phyloP scores from a whole-genome alignment of 495 filamentous ascomycete species.

The Trichoderma gamsii region DNA sequence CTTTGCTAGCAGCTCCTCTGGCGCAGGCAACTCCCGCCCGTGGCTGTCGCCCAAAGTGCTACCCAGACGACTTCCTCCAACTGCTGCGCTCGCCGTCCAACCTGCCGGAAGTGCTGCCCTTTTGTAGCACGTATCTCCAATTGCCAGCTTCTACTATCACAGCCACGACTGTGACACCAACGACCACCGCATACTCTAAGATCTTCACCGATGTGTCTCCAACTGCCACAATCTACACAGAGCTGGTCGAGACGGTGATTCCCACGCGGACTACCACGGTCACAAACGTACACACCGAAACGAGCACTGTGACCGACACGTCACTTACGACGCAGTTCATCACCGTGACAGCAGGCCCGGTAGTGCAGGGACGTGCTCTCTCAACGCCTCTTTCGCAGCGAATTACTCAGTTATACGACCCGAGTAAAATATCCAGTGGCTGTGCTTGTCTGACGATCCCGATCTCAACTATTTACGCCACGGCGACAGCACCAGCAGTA shows the following conservation, averaged over 20 bases:
- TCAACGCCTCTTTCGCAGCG: constrained; percentile 1
- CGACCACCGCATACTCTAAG: constrained; percentile 3
- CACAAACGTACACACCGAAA: constrained; percentile 9
- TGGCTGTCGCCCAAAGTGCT: not conserved
- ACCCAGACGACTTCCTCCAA: not conserved
- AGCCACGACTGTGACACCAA: not conserved
- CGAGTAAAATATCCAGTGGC: not conserved
- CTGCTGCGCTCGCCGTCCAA: not conserved
- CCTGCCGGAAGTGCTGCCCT: not conserved
- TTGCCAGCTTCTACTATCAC: not conserved
- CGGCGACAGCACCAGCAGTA: not conserved
- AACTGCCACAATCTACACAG: not conserved
- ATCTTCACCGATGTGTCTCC: not conserved
- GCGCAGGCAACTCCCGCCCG: not conserved
- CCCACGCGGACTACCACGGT: not conserved
- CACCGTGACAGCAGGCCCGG: not conserved
- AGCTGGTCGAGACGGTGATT: not conserved
- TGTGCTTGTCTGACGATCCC: constrained; percentile 2
- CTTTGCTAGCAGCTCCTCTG: not conserved
- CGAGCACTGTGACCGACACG: not conserved
- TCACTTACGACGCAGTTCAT: not conserved
- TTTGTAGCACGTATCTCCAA: not conserved
- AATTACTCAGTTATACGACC: not conserved
- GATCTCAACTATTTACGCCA: not conserved
- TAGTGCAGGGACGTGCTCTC: not conserved